Evolutionary conservation across 1,284 basidiomycete genomes (phyloP).

Genomic region (Stereum hirsutum): DNA sequence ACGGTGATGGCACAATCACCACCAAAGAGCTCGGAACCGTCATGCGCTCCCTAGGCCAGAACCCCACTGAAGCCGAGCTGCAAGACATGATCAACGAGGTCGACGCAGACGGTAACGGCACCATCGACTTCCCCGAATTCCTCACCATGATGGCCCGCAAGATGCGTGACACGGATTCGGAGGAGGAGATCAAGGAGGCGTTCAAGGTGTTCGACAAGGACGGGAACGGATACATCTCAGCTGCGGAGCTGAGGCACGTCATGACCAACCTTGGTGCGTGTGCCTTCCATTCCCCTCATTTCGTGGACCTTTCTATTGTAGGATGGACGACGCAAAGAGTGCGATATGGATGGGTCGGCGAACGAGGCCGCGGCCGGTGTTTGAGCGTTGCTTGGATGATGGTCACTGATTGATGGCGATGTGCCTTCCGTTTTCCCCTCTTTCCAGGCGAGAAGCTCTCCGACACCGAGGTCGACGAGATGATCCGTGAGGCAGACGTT

Average conservation of each 20-base stretch:
- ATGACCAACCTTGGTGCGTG: slow-evolving; percentile 87
- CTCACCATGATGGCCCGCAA: slow-evolving; percentile 95
- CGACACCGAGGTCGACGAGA: slow-evolving; percentile 92
- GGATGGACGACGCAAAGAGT: no score
- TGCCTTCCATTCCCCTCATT: background rate
- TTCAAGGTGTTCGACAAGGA: slow-evolving; percentile 85
- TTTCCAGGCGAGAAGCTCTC: slow-evolving; percentile 80
- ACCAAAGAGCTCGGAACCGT: slow-evolving; percentile 94
- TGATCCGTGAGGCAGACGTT: slow-evolving; percentile 97
- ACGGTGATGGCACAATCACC: slow-evolving; percentile 96
- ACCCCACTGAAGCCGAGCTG: slow-evolving; percentile 92
- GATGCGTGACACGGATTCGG: slow-evolving; percentile 88
- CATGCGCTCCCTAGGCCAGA: slow-evolving; percentile 95
- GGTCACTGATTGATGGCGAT: background rate
- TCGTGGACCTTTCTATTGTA: no score
- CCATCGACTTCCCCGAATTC: slow-evolving; percentile 95
- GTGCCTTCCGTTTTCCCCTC: slow-evolving; percentile 4
- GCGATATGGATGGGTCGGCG: no score
- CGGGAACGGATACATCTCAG: slow-evolving; percentile 74
- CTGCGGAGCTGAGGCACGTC: slow-evolving; percentile 81
- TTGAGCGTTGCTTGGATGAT: background rate
- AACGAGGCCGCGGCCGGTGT: background rate
- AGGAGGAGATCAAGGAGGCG: slow-evolving; percentile 72
- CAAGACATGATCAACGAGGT: slow-evolving; percentile 98
- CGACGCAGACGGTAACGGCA: slow-evolving; percentile 73